Percentiles rank a stretch among this genome's conserved stretches.
Conservation (phyloP, 495 filamentous ascomycete genomes). For the Penicillium paradoxum region DNA sequence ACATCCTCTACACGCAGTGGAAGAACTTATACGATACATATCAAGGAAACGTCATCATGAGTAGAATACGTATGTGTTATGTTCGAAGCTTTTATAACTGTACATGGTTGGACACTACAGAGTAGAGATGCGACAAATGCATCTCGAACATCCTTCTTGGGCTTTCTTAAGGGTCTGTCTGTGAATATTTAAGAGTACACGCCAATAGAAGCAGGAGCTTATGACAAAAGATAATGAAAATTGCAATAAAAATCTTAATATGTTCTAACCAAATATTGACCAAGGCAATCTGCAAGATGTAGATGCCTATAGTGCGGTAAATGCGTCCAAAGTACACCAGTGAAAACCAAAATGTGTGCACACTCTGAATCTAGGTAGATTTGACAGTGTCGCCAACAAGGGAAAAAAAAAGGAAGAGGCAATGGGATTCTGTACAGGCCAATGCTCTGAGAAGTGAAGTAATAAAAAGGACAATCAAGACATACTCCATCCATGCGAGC, state of each 20-base stretch:
- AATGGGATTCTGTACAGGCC: not conserved
- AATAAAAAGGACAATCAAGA: not conserved
- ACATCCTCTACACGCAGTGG: no score
- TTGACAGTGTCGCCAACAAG: not conserved
- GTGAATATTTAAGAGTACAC: no score
- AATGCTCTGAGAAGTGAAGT: conserved; percentile 1
- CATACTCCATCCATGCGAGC: conserved; percentile 9
- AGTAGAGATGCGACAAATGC: no score
- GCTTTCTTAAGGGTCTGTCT: no score
- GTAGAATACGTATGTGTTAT: no score
- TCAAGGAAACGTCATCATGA: no score
- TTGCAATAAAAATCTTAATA: not conserved
- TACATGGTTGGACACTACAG: no score
- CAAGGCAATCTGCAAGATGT: not conserved
- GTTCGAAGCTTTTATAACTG: no score
- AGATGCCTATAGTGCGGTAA: not conserved
- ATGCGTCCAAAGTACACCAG: not conserved
- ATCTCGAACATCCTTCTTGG: no score
- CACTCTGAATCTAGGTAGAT: not conserved
- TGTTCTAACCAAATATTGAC: not conserved
- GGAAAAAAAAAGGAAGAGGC: not conserved
- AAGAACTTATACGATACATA: no score
- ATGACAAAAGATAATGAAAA: not conserved
- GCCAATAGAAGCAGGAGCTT: no score
- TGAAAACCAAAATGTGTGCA: not conserved